phyloP scores from a whole-genome alignment of 2,329 filamentous ascomycete genomes.

The Paramyrothecium sp. region DNA sequence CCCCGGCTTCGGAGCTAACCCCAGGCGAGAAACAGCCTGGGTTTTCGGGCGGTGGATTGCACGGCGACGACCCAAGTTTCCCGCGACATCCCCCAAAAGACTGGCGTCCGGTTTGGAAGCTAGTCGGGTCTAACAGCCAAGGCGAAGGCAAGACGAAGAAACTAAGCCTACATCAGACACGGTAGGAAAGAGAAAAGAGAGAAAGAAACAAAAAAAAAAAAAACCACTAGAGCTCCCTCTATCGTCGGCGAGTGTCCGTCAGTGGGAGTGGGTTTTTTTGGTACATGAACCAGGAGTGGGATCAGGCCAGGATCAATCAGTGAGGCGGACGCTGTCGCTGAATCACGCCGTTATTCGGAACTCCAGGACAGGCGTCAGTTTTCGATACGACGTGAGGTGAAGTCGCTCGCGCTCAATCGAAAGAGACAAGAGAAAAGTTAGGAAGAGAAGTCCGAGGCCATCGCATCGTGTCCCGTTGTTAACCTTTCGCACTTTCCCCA shows the following conservation, averaged over 20 bases:
- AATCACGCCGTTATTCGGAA: neutral
- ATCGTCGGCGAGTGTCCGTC: neutral
- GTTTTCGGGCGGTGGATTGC: too few species aligned
- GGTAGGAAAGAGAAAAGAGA: too few species aligned
- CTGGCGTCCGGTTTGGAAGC: neutral
- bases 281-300: too few species aligned
- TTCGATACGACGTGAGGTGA: neutral
- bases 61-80: neutral
- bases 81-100: neutral
- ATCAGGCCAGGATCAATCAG: neutral
- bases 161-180: neutral
- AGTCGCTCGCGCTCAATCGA: too few species aligned
- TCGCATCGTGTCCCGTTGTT: too few species aligned
- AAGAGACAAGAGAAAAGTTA: too few species aligned
- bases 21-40: too few species aligned
- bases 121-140: neutral
- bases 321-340: neutral
- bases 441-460: too few species aligned
- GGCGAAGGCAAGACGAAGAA: neutral
- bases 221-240: neutral
- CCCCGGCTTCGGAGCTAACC: too few species aligned
- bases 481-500: too few species aligned
- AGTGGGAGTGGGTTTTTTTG: too few species aligned
- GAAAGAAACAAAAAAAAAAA: too few species aligned
- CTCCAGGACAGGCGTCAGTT: neutral